Evolutionary conservation across 495 filamentous ascomycete species (phyloP).

Genomic region (Terfezia boudieri): DNA sequence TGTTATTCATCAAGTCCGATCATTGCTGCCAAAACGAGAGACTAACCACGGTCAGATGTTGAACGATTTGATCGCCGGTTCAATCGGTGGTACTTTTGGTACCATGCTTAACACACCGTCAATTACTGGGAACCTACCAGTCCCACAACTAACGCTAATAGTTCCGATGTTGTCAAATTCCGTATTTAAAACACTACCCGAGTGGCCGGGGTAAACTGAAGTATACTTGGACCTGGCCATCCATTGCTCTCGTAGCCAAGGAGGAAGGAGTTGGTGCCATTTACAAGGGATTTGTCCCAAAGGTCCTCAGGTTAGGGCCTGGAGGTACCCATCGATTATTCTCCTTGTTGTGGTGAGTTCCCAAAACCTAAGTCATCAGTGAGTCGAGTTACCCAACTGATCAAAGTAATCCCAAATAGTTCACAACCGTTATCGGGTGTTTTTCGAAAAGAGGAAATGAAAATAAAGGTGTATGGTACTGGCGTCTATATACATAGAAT

Average conservation of each 20-base stretch:
- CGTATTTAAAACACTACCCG: conserved; percentile 84
- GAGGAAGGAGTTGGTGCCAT: conserved; percentile 84
- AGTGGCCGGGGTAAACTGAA: conserved; percentile 57
- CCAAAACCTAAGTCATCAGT: conserved; percentile 16
- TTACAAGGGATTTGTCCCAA: conserved; percentile 95
- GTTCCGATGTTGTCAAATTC: conserved; percentile 89
- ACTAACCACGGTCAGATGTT: conserved; percentile 59
- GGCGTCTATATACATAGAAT: no score
- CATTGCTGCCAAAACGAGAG: conserved; percentile 50
- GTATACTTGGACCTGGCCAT: conserved; percentile 95
- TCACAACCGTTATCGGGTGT: conserved; percentile 85
- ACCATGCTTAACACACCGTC: conserved; percentile 80
- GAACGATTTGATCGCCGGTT: conserved; percentile 73
- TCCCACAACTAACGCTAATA: conserved; percentile 1
- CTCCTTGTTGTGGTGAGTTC: conserved; percentile 8
- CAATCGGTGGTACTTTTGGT: conserved; percentile 72
- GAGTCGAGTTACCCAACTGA: conserved; percentile 7
- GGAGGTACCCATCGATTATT: conserved; percentile 43
- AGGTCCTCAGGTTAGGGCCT: conserved; percentile 72
- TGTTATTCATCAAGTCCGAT: conserved; percentile 87
- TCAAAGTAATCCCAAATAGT: conserved; percentile 16
- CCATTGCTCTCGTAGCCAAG: conserved; percentile 63
- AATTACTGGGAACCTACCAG: no score
- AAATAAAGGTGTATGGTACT: no score
- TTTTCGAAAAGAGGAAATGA: conserved; percentile 38